Percentiles rank a stretch among this genome's conserved stretches.
These are phyloP conservation scores for grape (Vitis vinifera) DNA, from an alignment of 164 flowering plant species.

Conservation along the genomic window ASM3070453v1 NC_081815.1:18368001-18368500, in stretches of 20 bases:
- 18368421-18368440: too few species aligned
- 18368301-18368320: neutral
- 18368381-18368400: too few species aligned
- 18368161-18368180: constrained; percentile 47
- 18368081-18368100: constrained; percentile 70
- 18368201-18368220: constrained; percentile 56
- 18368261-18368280: neutral
- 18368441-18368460: too few species aligned
- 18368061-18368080: neutral
- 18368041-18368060: neutral
- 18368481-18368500: too few species aligned
- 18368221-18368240: constrained; percentile 68
- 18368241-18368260: constrained; percentile 71
- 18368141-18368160: constrained; percentile 59
- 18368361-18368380: too few species aligned
- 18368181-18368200: constrained; percentile 46
- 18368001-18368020: too few species aligned
- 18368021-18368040: too few species aligned
- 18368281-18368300: neutral
- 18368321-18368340: too few species aligned
- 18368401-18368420: too few species aligned
- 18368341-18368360: too few species aligned
- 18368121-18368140: constrained; percentile 39
- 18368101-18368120: constrained; percentile 58
- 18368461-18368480: too few species aligned